phyloP scores from a whole-genome alignment of 106 monocot genomes.

The Dioscorea zingiberensis region DNA sequence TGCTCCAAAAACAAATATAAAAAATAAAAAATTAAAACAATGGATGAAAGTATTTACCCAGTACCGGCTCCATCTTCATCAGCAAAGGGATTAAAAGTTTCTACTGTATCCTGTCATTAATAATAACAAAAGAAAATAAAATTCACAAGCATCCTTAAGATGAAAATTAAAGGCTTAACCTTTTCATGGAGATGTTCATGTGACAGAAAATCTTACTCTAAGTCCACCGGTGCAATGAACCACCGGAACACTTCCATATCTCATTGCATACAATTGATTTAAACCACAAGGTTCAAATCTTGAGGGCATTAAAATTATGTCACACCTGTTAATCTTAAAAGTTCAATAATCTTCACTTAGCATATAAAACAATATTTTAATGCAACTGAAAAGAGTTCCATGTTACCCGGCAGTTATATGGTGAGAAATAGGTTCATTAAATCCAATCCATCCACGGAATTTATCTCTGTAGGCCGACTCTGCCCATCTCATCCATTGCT shows the following conservation, averaged over 20 bases:
- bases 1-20: too few relatives aligned
- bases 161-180: background rate
- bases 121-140: too few relatives aligned
- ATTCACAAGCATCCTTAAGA: background rate
- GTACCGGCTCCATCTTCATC: slow-evolving; percentile 68
- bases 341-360: slow-evolving; percentile 2
- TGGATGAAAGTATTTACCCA: slow-evolving; percentile 39
- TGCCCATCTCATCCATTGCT: slow-evolving; percentile 81
- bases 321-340: slow-evolving; percentile 52
- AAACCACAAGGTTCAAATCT: slow-evolving; percentile 96
- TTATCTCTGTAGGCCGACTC: slow-evolving; percentile 64
- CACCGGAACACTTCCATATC: slow-evolving; percentile 85
- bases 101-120: slow-evolving; percentile 68
- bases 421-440: slow-evolving; percentile 80
- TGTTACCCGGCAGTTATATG: slow-evolving; percentile 79
- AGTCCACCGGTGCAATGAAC: slow-evolving; percentile 84
- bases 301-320: slow-evolving; percentile 94
- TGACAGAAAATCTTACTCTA: slow-evolving; percentile 36
- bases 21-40: too few relatives aligned
- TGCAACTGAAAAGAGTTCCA: background rate
- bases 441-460: slow-evolving; percentile 97
- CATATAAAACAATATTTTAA: background rate
- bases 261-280: slow-evolving; percentile 94
- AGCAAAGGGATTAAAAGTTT: slow-evolving; percentile 66
- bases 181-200: background rate